Evolutionary conservation across 2,329 filamentous ascomycete genomes (phyloP).

Genomic region (Calonectria naviculata): DNA sequence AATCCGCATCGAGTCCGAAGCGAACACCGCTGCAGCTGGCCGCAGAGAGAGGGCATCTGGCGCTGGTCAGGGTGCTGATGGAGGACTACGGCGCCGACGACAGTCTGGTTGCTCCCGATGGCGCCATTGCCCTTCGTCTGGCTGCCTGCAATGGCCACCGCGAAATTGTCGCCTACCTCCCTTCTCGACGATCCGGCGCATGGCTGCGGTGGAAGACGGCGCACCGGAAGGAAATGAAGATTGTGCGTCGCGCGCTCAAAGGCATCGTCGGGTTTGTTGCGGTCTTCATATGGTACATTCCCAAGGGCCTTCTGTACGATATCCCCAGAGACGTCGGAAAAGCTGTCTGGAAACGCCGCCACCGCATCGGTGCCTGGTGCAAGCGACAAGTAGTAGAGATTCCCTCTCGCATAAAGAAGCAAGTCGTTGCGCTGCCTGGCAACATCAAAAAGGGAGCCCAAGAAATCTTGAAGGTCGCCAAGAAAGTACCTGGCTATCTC

Average conservation of each 20-base stretch:
- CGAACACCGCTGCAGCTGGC: constrained; percentile 60
- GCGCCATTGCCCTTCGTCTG: constrained; percentile 56
- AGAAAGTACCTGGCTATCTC: constrained; percentile 27
- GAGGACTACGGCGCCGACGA: constrained; percentile 56
- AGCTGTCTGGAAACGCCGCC: constrained; percentile 38
- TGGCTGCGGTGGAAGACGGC: constrained; percentile 50
- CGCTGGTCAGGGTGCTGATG: constrained; percentile 54
- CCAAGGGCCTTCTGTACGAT: constrained; percentile 42
- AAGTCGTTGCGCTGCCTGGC: constrained; percentile 28
- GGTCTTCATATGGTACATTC: constrained; percentile 45
- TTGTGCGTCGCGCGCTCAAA: constrained; percentile 33
- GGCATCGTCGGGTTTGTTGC: constrained; percentile 38
- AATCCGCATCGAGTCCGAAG: constrained; percentile 29
- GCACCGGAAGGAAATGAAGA: constrained; percentile 43
- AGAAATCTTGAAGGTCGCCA: constrained; percentile 31
- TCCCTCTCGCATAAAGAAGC: constrained; percentile 39
- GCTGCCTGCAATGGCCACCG: constrained; percentile 53
- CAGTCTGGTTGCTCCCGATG: constrained; percentile 55
- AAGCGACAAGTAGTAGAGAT: constrained; percentile 39
- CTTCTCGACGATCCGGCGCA: constrained; percentile 50
- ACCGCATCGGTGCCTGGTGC: constrained; percentile 44
- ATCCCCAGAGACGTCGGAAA: constrained; percentile 34
- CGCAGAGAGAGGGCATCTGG: constrained; percentile 51
- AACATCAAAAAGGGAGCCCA: constrained; percentile 19
- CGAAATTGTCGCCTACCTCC: constrained; percentile 57